phyloP scores from a whole-genome alignment of 352 stramenopile genomes.

The Phytophthora citrophthora region DNA sequence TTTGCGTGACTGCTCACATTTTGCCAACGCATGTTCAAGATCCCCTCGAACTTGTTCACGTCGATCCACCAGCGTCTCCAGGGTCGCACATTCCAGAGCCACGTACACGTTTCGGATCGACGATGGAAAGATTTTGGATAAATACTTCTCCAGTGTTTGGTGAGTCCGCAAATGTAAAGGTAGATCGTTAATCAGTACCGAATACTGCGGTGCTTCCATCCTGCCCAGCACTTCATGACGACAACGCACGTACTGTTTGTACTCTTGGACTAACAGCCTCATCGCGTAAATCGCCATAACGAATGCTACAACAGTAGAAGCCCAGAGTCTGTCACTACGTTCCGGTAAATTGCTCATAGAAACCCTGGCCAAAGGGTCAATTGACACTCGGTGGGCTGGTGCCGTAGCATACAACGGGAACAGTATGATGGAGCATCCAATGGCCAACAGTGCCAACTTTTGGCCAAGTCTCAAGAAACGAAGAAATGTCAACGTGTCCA shows the following conservation, averaged over 20 bases:
- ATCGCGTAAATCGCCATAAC: slow-evolving; percentile 64
- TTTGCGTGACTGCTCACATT: slow-evolving; percentile 46
- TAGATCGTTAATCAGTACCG: slow-evolving; percentile 75
- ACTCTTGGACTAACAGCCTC: slow-evolving; percentile 65
- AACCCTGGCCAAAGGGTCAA: slow-evolving; percentile 69
- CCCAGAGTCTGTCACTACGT: slow-evolving; percentile 66
- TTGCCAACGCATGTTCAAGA: slow-evolving; percentile 63
- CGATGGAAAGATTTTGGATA: slow-evolving; percentile 73
- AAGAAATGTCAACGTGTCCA: slow-evolving; percentile 80
- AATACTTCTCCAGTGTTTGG: slow-evolving; percentile 72
- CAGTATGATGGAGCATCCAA: slow-evolving; percentile 61
- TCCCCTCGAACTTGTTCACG: slow-evolving; percentile 50
- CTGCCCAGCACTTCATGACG: slow-evolving; percentile 67
- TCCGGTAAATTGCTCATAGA: slow-evolving; percentile 79
- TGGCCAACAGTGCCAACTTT: slow-evolving; percentile 66
- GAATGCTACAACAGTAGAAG: slow-evolving; percentile 56
- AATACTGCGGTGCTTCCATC: slow-evolving; percentile 72
- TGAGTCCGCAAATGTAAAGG: slow-evolving; percentile 62
- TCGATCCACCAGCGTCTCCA: slow-evolving; percentile 62
- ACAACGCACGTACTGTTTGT: slow-evolving; percentile 60
- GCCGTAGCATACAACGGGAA: slow-evolving; percentile 80
- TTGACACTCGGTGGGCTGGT: slow-evolving; percentile 18
- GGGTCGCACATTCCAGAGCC: slow-evolving; percentile 63
- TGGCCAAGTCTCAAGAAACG: slow-evolving; percentile 72
- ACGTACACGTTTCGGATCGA: slow-evolving; percentile 71